Evolutionary conservation across 805 yeast genomes (phyloP), one percentile per base, ranked within the genome.

Genomic region (Schwanniomyces sp.): DNA sequence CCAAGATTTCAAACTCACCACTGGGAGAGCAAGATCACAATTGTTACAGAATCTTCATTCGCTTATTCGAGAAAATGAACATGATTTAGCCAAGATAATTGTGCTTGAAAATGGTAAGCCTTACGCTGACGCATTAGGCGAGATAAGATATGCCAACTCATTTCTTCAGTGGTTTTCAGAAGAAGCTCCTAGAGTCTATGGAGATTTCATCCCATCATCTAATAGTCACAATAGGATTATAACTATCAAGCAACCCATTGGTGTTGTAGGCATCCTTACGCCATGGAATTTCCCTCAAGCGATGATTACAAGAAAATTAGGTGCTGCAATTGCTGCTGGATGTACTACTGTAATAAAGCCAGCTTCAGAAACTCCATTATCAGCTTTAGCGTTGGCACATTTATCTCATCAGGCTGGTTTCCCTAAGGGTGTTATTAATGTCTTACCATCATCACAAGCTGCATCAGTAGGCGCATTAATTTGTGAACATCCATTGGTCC

Each of bases 161-260:
- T 91, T 86, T 66, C 86, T 88, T 63, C 91, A 89, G 61, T 91
- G 97, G 97, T 91, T 83, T 61, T 76, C 95, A 28, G 94, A 86
- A 63, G 88, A 83, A 55, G 92, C 92, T 7, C 87, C 90, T 34
- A 76, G 90, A 55, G 64, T 79, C 25, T 70, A 80, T 45, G 94
- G 92, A n/a, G 85, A 83, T 52, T 69, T 76, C 14, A 80, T 86
- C 46, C 77, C 79, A n/a, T 79, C 89, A 2, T 70, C 78, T 44
- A 71, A 68, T 50, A 62, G 78, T 1, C 54, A 68, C 24, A 73
- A 68, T 56, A 74, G 84, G 50, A 81, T 86, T 50, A 55, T 84
- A 46, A 73, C 89, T 4, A 54, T 81, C 50, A 79, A 81, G 55
- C 90, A 86, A 62, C 92, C 95, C n/a, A 72, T 87, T 42, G 95